Evolutionary conservation across 2,329 filamentous ascomycete species (phyloP), one percentile per base, ranked within the genome.

Genomic region (Diaporthe ampelina): DNA sequence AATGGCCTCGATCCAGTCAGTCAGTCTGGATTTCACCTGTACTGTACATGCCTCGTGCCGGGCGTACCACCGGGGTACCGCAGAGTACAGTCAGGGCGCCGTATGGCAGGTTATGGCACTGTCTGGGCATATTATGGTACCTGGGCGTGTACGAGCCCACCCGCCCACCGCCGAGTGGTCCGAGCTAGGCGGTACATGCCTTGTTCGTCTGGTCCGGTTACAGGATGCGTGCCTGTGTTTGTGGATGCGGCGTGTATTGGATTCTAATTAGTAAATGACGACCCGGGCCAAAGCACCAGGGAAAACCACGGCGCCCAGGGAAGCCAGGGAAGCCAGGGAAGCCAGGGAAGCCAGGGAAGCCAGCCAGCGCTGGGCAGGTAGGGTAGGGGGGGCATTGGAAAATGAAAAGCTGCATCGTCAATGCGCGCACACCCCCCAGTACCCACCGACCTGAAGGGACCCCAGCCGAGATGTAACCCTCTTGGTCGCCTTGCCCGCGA

Each of bases 401-500:
- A 54, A 72, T 50, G 69, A 52, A 72, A 61, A 54, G 43, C 69
- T 71, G 69, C 45, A 24, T 72, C 48, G 69, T 72, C 69, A 63
- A 72, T 63, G 69, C 45, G 54, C 57, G 56, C 69, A 72, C 69
- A 72, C 69, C 69, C 69, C 45, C 69, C 56, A 21, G 69, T 52
- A 40, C 43, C 67, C 54, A 54, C 43, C 54, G 57, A 37, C 74
- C 37, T 61, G 58, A 72, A 61, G 70, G 50, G 48, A 65, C 52
- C 65, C 74, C 74, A 63, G 52, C 43, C 48, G 37, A 57, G 72
- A 59, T 74, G 74, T 63, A 69, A 75, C 72, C 63, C 68, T 69
- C 72, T 57, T 68, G 63, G 59, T 74, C 72, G 74, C 74, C 72
- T 74, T 73, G 73, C 67, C 74, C 74, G 74, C 74, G 71, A 59